Evolutionary conservation across 2,329 filamentous ascomycete genomes (phyloP).

Genomic region (Fusarium aywerte): DNA sequence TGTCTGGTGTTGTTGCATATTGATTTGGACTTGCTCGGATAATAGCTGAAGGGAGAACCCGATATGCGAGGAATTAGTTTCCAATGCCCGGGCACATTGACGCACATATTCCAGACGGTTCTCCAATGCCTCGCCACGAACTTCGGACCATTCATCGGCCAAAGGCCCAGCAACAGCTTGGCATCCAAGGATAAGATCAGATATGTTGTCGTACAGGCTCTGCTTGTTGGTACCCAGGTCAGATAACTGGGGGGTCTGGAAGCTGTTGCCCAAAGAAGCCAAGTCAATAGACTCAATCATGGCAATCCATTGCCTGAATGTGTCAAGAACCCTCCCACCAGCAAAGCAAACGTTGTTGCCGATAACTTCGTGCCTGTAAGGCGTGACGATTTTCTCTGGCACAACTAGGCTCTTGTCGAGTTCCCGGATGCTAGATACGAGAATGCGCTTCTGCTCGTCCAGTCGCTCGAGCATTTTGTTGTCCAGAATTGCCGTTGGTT

Average conservation of each 20-base stretch:
- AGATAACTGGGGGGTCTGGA: conserved; percentile 84
- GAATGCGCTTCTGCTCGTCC: conserved; percentile 85
- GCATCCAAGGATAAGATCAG: conserved; percentile 86
- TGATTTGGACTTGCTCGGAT: conserved; percentile 78
- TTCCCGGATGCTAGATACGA: conserved; percentile 86
- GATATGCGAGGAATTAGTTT: conserved; percentile 87
- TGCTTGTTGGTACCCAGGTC: conserved; percentile 95
- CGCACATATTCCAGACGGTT: conserved; percentile 85
- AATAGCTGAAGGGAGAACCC: conserved; percentile 88
- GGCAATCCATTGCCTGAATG: conserved; percentile 89
- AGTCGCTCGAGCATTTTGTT: conserved; percentile 81
- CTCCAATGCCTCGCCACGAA: conserved; percentile 89
- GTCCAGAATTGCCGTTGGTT: conserved; percentile 81
- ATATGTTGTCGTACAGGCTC: conserved; percentile 90
- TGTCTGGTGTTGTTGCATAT: conserved; percentile 57
- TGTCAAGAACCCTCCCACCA: conserved; percentile 83
- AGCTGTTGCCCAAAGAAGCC: conserved; percentile 77
- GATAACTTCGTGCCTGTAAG: conserved; percentile 80
- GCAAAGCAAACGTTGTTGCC: conserved; percentile 84
- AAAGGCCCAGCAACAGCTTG: conserved; percentile 92
- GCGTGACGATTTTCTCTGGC: conserved; percentile 83
- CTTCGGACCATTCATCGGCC: conserved; percentile 93
- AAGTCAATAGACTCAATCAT: conserved; percentile 93
- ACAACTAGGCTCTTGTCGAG: conserved; percentile 85
- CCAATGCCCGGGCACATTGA: conserved; percentile 79